Conservation (phyloP, 2,329 filamentous ascomycete species). For the Thielaviopsis musarum region DNA sequence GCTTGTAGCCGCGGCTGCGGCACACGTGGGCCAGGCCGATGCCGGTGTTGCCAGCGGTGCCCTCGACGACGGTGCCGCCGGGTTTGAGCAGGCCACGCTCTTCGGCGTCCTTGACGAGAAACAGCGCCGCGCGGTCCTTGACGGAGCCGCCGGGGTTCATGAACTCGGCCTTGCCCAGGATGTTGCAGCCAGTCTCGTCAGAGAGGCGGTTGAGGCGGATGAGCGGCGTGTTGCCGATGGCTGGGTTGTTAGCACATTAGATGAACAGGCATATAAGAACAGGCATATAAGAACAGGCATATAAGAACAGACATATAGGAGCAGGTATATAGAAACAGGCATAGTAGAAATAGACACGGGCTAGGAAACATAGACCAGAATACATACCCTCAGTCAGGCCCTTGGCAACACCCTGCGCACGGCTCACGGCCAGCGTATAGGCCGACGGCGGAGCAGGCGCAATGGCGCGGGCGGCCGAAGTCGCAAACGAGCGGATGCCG, state of each 20-base stretch:
- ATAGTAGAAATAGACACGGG: too few species aligned
- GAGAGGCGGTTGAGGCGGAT: conserved; percentile 82
- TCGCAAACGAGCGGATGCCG: conserved; percentile 49
- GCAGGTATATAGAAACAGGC: too few species aligned
- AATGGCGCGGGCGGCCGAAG: conserved; percentile 36
- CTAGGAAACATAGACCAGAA: background rate
- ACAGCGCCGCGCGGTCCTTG: conserved; percentile 91
- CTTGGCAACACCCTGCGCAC: conserved; percentile 61
- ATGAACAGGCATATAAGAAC: background rate
- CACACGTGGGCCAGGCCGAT: conserved; percentile 97
- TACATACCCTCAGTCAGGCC: conserved; percentile 66
- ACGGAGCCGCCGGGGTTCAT: conserved; percentile 94
- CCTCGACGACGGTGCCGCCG: conserved; percentile 90
- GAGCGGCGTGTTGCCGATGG: conserved; percentile 92
- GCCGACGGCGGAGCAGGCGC: conserved; percentile 29
- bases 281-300: too few species aligned
- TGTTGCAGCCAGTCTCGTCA: conserved; percentile 77
- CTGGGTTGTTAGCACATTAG: conserved; percentile 27
- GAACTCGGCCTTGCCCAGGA: conserved; percentile 95
- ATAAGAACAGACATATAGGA: too few species aligned
- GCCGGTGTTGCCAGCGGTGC: conserved; percentile 93
- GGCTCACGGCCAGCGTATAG: conserved; percentile 56
- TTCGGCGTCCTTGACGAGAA: conserved; percentile 86
- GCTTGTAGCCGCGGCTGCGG: conserved; percentile 75
- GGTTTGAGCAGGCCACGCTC: conserved; percentile 65